Percentiles rank a stretch among this genome's conserved stretches.
Evolutionary conservation across 768 basidiomycete species (phyloP).

Genomic region (Mycena metata): DNA sequence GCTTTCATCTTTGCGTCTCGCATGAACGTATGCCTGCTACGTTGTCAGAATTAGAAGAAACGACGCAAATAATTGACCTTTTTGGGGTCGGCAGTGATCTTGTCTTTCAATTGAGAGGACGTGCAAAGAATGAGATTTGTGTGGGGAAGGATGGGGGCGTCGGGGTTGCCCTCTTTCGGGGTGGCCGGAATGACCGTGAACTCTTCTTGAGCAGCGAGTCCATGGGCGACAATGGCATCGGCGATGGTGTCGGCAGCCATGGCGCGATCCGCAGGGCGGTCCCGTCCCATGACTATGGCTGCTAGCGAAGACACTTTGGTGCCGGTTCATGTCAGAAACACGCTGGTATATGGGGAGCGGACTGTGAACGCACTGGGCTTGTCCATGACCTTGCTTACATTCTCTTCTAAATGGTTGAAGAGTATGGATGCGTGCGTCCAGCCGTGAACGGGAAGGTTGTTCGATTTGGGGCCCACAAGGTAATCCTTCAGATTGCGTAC

Average conservation of each 20-base stretch:
- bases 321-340: too few species aligned
- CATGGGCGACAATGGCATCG: neutral
- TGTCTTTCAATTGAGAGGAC: neutral
- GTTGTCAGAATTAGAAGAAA: neutral
- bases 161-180: neutral
- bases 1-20: constrained; percentile 8
- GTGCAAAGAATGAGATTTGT: constrained; percentile 4
- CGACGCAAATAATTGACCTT: neutral
- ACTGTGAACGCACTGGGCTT: constrained; percentile 10
- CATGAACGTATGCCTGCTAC: constrained; percentile 5
- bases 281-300: constrained; percentile 10
- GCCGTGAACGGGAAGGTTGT: constrained; percentile 15
- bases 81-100: constrained; percentile 11
- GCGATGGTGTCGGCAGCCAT: constrained; percentile 5
- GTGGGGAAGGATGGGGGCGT: constrained; percentile 3
- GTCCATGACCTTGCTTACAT: constrained; percentile 1
- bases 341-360: neutral
- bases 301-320: constrained; percentile 23
- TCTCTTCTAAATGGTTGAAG: constrained; percentile 15
- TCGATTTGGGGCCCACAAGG: constrained; percentile 6
- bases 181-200: constrained; percentile 6
- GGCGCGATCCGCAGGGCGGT: constrained; percentile 18
- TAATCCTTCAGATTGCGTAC: constrained; percentile 12
- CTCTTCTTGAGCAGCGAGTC: neutral
- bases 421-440: constrained; percentile 4